A percentile compares a stretch with the other conserved stretches of the same genome.
Conservation (phyloP, 768 basidiomycete species). For the Rhodosporidiobolus odoratus region DNA sequence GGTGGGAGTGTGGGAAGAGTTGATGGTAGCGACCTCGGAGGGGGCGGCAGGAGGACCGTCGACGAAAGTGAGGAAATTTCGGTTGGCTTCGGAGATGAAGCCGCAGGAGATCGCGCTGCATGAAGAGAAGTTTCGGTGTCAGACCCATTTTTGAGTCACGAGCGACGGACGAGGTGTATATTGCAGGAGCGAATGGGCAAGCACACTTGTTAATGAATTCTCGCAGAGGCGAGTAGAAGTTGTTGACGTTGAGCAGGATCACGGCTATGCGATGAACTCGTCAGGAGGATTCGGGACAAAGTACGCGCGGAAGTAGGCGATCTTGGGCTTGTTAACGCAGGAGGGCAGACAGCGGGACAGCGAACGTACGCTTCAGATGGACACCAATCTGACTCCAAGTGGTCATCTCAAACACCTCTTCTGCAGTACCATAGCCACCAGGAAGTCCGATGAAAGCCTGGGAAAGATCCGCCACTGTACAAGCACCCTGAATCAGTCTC, state of each 20-base stretch:
- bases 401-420: slow-evolving; percentile 81
- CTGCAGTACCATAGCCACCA: slow-evolving; percentile 91
- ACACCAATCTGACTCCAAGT: slow-evolving; percentile 93
- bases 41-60: slow-evolving; percentile 59
- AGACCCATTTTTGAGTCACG: neutral
- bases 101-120: slow-evolving; percentile 18
- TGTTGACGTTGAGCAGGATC: slow-evolving; percentile 74
- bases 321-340: too few species aligned
- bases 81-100: slow-evolving; percentile 61
- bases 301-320: neutral
- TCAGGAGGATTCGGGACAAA: neutral
- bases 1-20: neutral
- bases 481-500: neutral
- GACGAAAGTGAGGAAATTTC: slow-evolving; percentile 64
- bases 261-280: slow-evolving; percentile 64
- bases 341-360: neutral
- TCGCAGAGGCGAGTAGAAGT: slow-evolving; percentile 77
- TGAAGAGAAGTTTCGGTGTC: too few species aligned
- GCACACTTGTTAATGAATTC: slow-evolving; percentile 58
- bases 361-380: slow-evolving; percentile 44
- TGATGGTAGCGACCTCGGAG: neutral
- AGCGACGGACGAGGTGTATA: neutral
- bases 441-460: slow-evolving; percentile 76
- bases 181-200: too few species aligned
- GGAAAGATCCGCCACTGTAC: slow-evolving; percentile 59